These are phyloP conservation scores for Trypanosoma mega DNA, from an alignment of 208 protist genomes.

Conservation along the genomic window DNA sequence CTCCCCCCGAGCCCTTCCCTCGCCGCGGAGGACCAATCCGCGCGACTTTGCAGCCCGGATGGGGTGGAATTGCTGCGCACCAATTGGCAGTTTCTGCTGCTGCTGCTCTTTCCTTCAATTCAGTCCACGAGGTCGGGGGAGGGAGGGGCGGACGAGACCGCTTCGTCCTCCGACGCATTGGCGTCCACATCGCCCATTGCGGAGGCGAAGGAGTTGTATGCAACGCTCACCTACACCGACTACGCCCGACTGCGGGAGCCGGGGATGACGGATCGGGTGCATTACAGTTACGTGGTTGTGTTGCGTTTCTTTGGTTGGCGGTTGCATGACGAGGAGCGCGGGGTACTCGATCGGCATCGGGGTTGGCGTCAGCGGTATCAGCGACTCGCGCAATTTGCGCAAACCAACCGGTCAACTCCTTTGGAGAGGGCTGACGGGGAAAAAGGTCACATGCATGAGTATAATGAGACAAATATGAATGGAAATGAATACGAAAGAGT, in stretches of 20 bases:
- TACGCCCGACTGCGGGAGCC: slow-evolving; percentile 48
- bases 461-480: too few species aligned
- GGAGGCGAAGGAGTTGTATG: slow-evolving; percentile 6
- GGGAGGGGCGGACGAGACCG: background rate
- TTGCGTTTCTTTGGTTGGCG: slow-evolving; percentile 88
- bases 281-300: slow-evolving; percentile 87
- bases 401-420: too few species aligned
- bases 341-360: slow-evolving; percentile 79
- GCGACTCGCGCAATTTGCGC: slow-evolving; percentile 24
- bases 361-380: slow-evolving; percentile 64
- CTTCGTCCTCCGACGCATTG: background rate
- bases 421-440: too few species aligned
- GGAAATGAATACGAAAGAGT: slow-evolving; percentile 26
- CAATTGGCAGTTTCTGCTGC: slow-evolving; percentile 68
- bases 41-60: slow-evolving; percentile 46
- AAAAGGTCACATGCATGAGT: too few species aligned
- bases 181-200: background rate
- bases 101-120: slow-evolving; percentile 54
- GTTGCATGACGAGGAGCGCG: slow-evolving; percentile 77
- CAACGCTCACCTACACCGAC: slow-evolving; percentile 27
- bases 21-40: slow-evolving; percentile 61
- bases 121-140: background rate
- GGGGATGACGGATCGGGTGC: slow-evolving; percentile 70
- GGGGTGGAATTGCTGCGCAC: slow-evolving; percentile 66
- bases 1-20: slow-evolving; percentile 47